These are phyloP conservation scores for Aureobasidium pullulans DNA, from an alignment of 2,329 filamentous ascomycete species.

Conservation along the genomic window DNA sequence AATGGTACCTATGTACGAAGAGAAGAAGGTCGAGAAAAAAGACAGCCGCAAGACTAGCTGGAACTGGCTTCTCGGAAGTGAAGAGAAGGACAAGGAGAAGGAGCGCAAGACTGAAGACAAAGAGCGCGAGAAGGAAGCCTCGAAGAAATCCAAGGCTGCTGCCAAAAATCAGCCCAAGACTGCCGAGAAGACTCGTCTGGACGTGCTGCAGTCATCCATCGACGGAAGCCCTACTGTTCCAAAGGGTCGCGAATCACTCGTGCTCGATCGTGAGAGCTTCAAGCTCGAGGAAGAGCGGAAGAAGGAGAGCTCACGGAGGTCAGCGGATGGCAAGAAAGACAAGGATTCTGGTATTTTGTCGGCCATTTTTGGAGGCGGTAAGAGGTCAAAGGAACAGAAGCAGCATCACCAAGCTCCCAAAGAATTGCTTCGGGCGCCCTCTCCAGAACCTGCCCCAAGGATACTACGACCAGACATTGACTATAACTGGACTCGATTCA, in stretches of 20 bases:
- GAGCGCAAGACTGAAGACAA: constrained; percentile 19
- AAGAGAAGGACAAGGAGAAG: constrained; percentile 53
- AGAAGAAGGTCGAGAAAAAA: constrained; percentile 66
- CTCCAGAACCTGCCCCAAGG: constrained; percentile 70
- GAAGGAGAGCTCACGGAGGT: constrained; percentile 70
- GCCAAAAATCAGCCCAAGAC: constrained; percentile 45
- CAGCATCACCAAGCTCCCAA: constrained; percentile 48
- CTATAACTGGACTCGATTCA: constrained; percentile 93
- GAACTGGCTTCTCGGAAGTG: constrained; percentile 67
- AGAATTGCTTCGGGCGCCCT: constrained; percentile 58
- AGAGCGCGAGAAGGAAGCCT: constrained; percentile 15
- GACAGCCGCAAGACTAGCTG: constrained; percentile 70
- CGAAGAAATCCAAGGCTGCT: constrained; percentile 17
- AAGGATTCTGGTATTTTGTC: constrained; percentile 70
- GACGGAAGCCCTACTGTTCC: constrained; percentile 45
- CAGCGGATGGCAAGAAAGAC: constrained; percentile 70
- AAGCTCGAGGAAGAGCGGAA: constrained; percentile 75
- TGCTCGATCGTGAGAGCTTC: constrained; percentile 69
- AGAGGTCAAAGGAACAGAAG: constrained; percentile 46
- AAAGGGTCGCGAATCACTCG: constrained; percentile 68
- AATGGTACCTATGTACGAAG: constrained; percentile 67
- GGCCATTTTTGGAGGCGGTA: constrained; percentile 81
- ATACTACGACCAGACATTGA: constrained; percentile 79
- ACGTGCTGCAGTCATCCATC: constrained; percentile 81
- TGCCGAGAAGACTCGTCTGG: constrained; percentile 71